Evolutionary conservation across 345 rosid genomes (phyloP), one percentile per base, ranked within the genome.

Genomic region (Lepidium africanum): DNA sequence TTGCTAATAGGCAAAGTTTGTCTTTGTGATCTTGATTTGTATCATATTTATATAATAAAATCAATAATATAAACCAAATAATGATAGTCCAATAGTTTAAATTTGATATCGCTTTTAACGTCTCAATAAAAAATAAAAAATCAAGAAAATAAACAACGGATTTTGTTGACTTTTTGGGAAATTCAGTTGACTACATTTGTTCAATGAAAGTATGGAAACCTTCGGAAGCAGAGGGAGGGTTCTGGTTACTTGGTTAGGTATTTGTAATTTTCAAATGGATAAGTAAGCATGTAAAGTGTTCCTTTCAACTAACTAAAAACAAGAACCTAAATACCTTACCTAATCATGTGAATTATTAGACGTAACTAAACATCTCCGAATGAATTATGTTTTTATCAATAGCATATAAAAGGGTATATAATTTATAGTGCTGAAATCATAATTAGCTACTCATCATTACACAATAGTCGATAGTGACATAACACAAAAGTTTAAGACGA

Each of bases 251-350:
- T 43, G 6, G 69, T 52, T 60, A 23, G 55, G 63, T 35, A 14
- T 51, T 5, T 49, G 43, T 59, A 3, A 33, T n/a, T 38, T 33
- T 21, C 38, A 21, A 70, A 47, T n/a, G 62, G 54, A 61, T 19
- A 53, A 53, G 48, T 46, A 23, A 54, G 46, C 61, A 59, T 36
- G 62, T 45, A 53, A 42, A 35, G 23, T 53, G 49, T 71, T 35
- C 14, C 39, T 53, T 53, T 62, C 75, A 62, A 23, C 68, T 53
- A 51, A 61, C 57, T 59, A 33, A 38, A 32, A 47, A 32, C 38
- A 15, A 51, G 19, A 50, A 52, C 48, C 41, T 45, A 37, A 59
- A 27, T 16, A 25, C 70, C 76, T 72, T 16, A 25, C 70, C 76
- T 72, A 63, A 55, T 17, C 70, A 64, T 56, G 51, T 72, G 58